Evolutionary conservation across 164 flowering plant genomes (phyloP).

Genomic region (Vitis vinifera): DNA sequence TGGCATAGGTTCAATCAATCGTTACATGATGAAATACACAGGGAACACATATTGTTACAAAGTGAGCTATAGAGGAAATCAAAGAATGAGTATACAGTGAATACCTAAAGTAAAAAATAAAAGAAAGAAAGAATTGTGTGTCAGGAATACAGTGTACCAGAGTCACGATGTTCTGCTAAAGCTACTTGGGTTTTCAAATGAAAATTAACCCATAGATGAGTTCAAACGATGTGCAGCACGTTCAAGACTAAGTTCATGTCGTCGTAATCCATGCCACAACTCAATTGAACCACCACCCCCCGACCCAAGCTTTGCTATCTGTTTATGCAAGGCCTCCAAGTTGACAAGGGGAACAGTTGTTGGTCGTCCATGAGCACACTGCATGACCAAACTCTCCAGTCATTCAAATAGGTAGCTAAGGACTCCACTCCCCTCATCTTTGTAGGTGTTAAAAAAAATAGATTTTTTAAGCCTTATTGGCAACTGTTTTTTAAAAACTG

Average conservation of each 20-base stretch:
- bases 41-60: no score
- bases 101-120: no score
- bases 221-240: slow-evolving; percentile 55
- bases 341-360: slow-evolving; percentile 87
- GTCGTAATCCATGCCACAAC: slow-evolving; percentile 72
- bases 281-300: slow-evolving; percentile 21
- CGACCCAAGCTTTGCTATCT: slow-evolving; percentile 46
- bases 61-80: no score
- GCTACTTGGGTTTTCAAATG: not conserved
- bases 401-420: not conserved
- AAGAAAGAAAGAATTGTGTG: no score
- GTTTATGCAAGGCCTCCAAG: slow-evolving; percentile 73
- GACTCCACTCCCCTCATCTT: no score
- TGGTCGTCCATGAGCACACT: slow-evolving; percentile 99
- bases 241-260: slow-evolving; percentile 44
- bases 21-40: no score
- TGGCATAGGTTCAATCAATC: no score
- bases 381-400: slow-evolving; percentile 18
- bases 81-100: no score
- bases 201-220: slow-evolving; percentile 18
- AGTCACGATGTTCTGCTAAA: no score
- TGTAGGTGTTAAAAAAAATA: not conserved
- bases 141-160: no score
- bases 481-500: no score
- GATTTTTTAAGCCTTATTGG: not conserved